Evolutionary conservation across 441 rosid genomes (phyloP), one percentile per base, ranked within the genome.

Genomic region (Geranium incanum): DNA sequence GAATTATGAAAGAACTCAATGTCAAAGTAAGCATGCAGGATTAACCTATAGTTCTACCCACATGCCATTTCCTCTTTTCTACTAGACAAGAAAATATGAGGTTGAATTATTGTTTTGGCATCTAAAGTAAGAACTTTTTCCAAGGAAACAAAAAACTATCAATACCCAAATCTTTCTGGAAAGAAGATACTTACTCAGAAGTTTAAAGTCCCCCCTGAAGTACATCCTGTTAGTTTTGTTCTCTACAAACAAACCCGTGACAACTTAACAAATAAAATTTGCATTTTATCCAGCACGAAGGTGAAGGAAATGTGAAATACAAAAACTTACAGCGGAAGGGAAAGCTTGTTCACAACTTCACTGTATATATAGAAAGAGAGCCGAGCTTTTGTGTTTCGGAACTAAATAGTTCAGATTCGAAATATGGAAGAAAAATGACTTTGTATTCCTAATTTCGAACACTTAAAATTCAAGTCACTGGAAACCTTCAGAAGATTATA

Each of bases 111-210:
- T 28, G 33, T 28, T 28, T 28, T 28, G 33, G 33, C 33, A 28
- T 28, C 3, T 28, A 28, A 28, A 28, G 33, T 28, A 28, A 28
- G 33, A 28, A 28, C 33, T 28, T 39, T 39, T 8, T 39, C 45
- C 9, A 39, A 39, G 45, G 9, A 39, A 39, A 39, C 45, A 39
- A 39, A 28, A 28, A 28, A 28, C 5, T 45, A 45, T 9, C 59
- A 50, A 3, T 12, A 50, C 5, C 16, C 15, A 50, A 50, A 4
- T 2, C 15, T 12, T 50, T n/a, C 15, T 3, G 59, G 5, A 50
- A 50, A 50, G 59, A 50, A 50, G 59, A n/a, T 50, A 50, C 59
- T 48, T 48, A 48, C 57, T 50, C 18, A n/a, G 18, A 50, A 50
- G 59, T 13, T 50, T 3, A 5, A 50, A 50, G 59, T 4, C 5